phyloP scores from a whole-genome alignment of 352 stramenopile species.

The Phytophthora citricola region DNA sequence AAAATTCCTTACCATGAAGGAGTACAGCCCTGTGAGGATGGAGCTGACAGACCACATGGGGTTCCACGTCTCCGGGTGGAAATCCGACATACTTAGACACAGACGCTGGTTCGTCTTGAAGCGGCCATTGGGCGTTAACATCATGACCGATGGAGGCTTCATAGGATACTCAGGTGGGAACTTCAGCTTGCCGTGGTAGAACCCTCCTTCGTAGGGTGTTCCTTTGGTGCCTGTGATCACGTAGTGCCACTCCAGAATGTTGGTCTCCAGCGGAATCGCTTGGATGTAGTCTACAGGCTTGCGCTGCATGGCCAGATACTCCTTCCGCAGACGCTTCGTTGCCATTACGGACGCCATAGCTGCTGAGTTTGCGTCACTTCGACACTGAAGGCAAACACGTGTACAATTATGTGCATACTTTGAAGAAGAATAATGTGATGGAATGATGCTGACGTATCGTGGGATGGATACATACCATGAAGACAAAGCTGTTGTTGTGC shows the following conservation, averaged over 20 bases:
- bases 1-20: slow-evolving; percentile 87
- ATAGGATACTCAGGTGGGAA: slow-evolving; percentile 96
- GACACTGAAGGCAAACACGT: slow-evolving; percentile 19
- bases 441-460: slow-evolving; percentile 16
- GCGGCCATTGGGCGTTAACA: slow-evolving; percentile 94
- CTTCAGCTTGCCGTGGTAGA: slow-evolving; percentile 93
- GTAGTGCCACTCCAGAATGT: slow-evolving; percentile 97
- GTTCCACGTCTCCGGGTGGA: slow-evolving; percentile 96
- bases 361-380: slow-evolving; percentile 1
- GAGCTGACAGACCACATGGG: slow-evolving; percentile 96
- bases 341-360: slow-evolving; percentile 83
- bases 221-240: slow-evolving; percentile 85
- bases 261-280: slow-evolving; percentile 89
- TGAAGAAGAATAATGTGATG: neutral
- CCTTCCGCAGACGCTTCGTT: slow-evolving; percentile 93
- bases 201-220: slow-evolving; percentile 88
- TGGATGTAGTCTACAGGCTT: slow-evolving; percentile 93
- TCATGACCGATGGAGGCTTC: slow-evolving; percentile 95
- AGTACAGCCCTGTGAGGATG: slow-evolving; percentile 96
- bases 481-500: neutral
- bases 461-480: slow-evolving; percentile 14
- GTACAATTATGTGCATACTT: slow-evolving; percentile 7
- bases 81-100: slow-evolving; percentile 96
- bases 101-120: slow-evolving; percentile 95
- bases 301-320: slow-evolving; percentile 91